phyloP scores from a whole-genome alignment of 495 filamentous ascomycete genomes.

The Trichoderma reesei region DNA sequence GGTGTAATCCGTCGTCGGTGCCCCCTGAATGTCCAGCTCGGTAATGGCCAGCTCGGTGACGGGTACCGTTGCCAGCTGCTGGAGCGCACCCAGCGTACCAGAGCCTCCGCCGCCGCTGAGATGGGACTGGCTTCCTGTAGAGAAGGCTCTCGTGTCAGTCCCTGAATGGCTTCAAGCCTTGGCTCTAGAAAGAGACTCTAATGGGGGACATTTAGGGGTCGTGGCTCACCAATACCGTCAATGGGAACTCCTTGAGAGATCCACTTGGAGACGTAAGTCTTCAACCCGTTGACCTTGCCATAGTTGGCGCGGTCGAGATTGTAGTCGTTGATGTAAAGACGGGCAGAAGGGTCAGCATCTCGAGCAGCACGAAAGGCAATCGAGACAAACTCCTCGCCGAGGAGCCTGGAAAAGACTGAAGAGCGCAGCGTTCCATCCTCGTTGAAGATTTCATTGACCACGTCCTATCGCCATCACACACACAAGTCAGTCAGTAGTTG shows the following conservation, averaged over 20 bases:
- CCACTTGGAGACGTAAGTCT: constrained; percentile 56
- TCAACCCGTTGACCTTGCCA: constrained; percentile 53
- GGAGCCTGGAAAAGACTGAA: constrained; percentile 49
- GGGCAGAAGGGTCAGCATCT: constrained; percentile 45
- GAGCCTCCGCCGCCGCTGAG: constrained; percentile 38
- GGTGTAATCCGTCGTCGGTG: constrained; percentile 49
- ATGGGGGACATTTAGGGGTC: no score
- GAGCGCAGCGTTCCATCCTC: constrained; percentile 48
- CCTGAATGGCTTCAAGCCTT: background rate
- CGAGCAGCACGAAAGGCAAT: constrained; percentile 55
- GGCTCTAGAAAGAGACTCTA: no score
- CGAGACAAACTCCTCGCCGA: constrained; percentile 46
- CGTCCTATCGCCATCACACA: constrained; percentile 38
- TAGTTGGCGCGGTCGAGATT: constrained; percentile 40
- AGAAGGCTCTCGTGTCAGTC: no score
- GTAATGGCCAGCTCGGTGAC: constrained; percentile 51
- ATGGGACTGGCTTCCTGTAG: constrained; percentile 48
- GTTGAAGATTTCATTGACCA: constrained; percentile 60
- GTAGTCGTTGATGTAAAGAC: constrained; percentile 64
- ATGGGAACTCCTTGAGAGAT: constrained; percentile 55
- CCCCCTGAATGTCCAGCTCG: constrained; percentile 56
- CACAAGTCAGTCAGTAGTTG: no score
- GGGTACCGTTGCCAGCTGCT: constrained; percentile 43
- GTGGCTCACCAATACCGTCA: constrained; percentile 48
- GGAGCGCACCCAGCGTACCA: constrained; percentile 40